Base-by-base conservation (phyloP, 768 basidiomycete genomes). In the Hirschioporus abietinus region DNA sequence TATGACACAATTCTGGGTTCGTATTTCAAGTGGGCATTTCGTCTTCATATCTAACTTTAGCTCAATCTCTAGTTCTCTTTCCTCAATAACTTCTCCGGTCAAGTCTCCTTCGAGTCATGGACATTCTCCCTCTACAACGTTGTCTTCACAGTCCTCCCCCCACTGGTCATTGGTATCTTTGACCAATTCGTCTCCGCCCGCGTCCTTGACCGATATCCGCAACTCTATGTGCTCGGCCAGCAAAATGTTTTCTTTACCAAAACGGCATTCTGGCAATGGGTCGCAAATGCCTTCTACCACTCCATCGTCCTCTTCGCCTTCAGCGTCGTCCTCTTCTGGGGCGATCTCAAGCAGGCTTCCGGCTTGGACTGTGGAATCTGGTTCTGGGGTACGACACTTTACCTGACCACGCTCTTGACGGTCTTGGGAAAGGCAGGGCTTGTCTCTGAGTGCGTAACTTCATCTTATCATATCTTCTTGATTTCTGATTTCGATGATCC, bases 51-150 rank as follows among this genome's bases (percentile, higher is more conserved):
- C 61, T 57, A 15, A 64, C 23, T 24, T 25, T 57, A 12, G 12
- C 12, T n/a, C 66, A 63, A n/a, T 30, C 30, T 30, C 8, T 63
- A 98, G 96, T 99, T 88, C 77, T 97, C 97, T 10, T 96, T 98
- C 83, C 93, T 96, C 86, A 99, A 99, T 83, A 97, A 96, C 73
- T 99, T 97, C 80, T 99, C 97, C 0, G 97, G 97, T 23, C 97
- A 99, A 76, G 96, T 99, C 68, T 92, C 95, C 63, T 96, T 95
- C 75, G 97, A 99, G 79, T 97, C 96, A 24, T 99, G 97, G 97
- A 96, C 97, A 8, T 85, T 99, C 73, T 95, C 97, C 0, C 84
- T 96, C 73, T 99, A 97, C 82, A 97, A 97, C 74, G 94, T 99
- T 71, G 76, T 97, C 63, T 99, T 99, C 81, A 96, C 96, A 57